Evolutionary conservation across 2,329 filamentous ascomycete species (phyloP).

Genomic region (Fusarium sp.): DNA sequence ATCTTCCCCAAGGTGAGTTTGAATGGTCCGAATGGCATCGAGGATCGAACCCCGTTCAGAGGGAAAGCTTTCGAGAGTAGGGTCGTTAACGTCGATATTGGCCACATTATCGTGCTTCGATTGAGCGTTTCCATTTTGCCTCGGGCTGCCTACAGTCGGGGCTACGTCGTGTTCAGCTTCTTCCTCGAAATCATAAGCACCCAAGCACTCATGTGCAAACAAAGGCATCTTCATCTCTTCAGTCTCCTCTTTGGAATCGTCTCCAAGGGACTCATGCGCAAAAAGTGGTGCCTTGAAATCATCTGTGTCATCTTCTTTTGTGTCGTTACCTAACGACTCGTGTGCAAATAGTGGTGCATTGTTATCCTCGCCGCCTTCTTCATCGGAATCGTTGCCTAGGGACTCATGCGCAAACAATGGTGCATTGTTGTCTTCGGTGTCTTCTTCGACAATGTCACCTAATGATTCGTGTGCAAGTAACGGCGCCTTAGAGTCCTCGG

Average conservation of each 20-base stretch:
- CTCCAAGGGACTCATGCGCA: constrained; percentile 26
- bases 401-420: constrained; percentile 63
- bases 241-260: constrained; percentile 25
- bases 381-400: constrained; percentile 54
- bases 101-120: constrained; percentile 35
- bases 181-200: constrained; percentile 55
- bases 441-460: constrained; percentile 53
- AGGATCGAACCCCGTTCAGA: constrained; percentile 60
- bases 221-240: constrained; percentile 54
- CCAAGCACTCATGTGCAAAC: constrained; percentile 62
- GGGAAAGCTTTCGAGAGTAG: constrained; percentile 63
- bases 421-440: constrained; percentile 49
- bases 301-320: constrained; percentile 51
- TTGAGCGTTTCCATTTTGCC: constrained; percentile 28
- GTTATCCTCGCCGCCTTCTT: constrained; percentile 49
- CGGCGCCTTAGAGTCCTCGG: constrained; percentile 50
- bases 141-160: constrained; percentile 34
- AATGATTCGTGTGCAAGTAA: constrained; percentile 63
- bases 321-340: constrained; percentile 58
- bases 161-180: constrained; percentile 49
- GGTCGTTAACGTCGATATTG: constrained; percentile 58
- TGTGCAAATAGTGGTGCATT: constrained; percentile 61
- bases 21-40: constrained; percentile 60
- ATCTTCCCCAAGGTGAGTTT: constrained; percentile 59
- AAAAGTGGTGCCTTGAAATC: constrained; percentile 42